Conservation (phyloP, 257 asterid genomes). For the Ehretia macrophylla region DNA sequence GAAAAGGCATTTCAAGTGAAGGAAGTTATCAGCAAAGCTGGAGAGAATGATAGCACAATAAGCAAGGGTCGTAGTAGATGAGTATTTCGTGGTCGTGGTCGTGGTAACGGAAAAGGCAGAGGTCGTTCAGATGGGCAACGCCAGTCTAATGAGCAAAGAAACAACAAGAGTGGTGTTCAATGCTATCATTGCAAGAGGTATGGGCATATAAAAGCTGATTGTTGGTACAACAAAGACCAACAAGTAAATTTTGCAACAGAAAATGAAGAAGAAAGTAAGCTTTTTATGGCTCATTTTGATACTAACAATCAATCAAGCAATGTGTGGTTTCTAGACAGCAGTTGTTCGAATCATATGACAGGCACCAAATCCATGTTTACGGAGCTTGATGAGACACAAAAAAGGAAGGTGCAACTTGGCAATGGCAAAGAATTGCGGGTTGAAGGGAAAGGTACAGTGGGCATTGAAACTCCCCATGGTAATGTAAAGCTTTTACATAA, state of each 20-base stretch:
- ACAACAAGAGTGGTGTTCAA: background rate
- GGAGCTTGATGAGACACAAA: conserved; percentile 5
- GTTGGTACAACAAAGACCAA: background rate
- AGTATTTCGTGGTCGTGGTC: background rate
- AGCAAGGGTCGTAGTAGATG: background rate
- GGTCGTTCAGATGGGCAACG: background rate
- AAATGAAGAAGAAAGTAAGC: conserved; percentile 10
- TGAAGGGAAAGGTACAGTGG: conserved; percentile 3
- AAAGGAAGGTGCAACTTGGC: background rate
- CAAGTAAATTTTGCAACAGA: conserved; percentile 1
- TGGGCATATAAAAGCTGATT: conserved; percentile 7
- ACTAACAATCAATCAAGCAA: background rate
- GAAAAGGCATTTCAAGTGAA: background rate
- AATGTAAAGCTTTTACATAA: background rate
- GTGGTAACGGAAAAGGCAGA: background rate
- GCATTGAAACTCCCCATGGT: background rate
- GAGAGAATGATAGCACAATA: background rate
- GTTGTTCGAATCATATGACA: conserved; percentile 5
- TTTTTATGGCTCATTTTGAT: background rate
- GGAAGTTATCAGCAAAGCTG: background rate
- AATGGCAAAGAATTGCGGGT: conserved; percentile 4
- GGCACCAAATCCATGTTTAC: background rate
- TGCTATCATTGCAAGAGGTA: conserved; percentile 4
- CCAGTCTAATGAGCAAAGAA: background rate
- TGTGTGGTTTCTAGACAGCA: conserved; percentile 6